Base-by-base conservation (phyloP, 169 alveolate genomes). In the Cryptosporidium meleagridis region DNA sequence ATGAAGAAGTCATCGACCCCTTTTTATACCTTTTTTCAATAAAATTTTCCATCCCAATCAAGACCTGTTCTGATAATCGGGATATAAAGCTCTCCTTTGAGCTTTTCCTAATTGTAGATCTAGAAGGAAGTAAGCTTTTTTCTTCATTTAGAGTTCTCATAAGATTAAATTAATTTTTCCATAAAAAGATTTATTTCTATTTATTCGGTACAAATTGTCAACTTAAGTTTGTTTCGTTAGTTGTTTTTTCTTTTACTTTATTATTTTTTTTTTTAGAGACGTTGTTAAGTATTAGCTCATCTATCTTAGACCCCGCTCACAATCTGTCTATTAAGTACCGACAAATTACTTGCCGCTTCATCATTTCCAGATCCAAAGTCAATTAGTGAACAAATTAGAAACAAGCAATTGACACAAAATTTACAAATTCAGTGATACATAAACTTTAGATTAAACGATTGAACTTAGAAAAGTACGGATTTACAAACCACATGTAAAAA, bases 41-140 rank as follows among this genome's bases (percentile, higher is more conserved):
- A 29, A 80, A 80, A 35, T 67, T 80, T 62, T 80, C 89, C 89
- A 80, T 80, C n/a, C 89, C 75, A 80, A 80, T 80, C 9, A 80
- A 29, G 18, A 80, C 69, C 62, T 80, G 89, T 21, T 80, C 89
- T 8, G 89, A 80, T 52, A 80, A 59, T n/a, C 89, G 89, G 23
- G 73, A 59, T 21, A 80, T 80, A 26, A 80, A 80, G 55, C 89
- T 80, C 41, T 59, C 89, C 44, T 80, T 80, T 31, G 73, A 62
- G 55, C 65, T 44, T 16, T 62, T 26, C 68, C 75, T 80, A 65
- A 37, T 41, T 16, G 48, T 37, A 35, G 73, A 62, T 10, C 45
- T 18, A 7, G 89, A 62, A 26, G 80, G 89, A 16, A 80, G 75
- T 29, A 65, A 23, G 67, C 55, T 45, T 62, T 55, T 80, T 62